Evolutionary conservation across 345 rosid species (phyloP).

Genomic region (Gynandropsis gynandra): DNA sequence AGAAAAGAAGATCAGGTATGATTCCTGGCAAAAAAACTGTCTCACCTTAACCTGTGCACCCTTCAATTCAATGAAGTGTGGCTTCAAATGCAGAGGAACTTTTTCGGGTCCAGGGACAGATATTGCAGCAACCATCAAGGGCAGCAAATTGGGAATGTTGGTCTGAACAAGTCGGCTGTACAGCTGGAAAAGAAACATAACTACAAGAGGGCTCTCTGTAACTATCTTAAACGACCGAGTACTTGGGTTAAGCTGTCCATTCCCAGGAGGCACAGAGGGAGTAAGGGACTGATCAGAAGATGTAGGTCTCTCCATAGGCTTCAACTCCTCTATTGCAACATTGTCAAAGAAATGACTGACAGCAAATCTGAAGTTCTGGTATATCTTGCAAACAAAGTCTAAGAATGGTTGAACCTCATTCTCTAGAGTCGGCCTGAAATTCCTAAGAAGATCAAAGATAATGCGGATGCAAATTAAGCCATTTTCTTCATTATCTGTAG

Average conservation of each 20-base stretch:
- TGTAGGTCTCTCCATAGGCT: constrained; percentile 28
- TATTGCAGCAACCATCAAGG: constrained; percentile 93
- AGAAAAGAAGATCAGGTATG: constrained; percentile 6
- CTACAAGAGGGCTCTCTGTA: constrained; percentile 96
- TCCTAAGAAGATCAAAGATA: constrained; percentile 84
- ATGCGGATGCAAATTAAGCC: constrained; percentile 89
- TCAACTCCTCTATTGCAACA: constrained; percentile 36
- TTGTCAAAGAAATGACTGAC: constrained; percentile 86
- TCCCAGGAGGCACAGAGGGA: constrained; percentile 25
- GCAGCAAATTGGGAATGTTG: constrained; percentile 84
- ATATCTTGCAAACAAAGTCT: constrained; percentile 88
- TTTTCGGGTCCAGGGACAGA: constrained; percentile 92
- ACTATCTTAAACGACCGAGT: constrained; percentile 89
- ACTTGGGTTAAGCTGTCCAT: constrained; percentile 81
- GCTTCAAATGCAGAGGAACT: constrained; percentile 71
- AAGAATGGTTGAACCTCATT: constrained; percentile 91
- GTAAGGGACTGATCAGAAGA: constrained; percentile 28
- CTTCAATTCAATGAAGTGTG: constrained; percentile 80
- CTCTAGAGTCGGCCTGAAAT: constrained; percentile 82
- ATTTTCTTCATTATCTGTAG: constrained; percentile 91
- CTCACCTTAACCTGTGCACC: constrained; percentile 99
- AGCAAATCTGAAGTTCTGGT: constrained; percentile 77
- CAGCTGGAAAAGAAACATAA: constrained; percentile 92
- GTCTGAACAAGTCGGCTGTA: constrained; percentile 85
- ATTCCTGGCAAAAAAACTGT: constrained; percentile 12